These are phyloP conservation scores for Rugiboletus extremiorientalis DNA, from an alignment of 1,284 basidiomycete genomes.

Conservation along the genomic window DNA sequence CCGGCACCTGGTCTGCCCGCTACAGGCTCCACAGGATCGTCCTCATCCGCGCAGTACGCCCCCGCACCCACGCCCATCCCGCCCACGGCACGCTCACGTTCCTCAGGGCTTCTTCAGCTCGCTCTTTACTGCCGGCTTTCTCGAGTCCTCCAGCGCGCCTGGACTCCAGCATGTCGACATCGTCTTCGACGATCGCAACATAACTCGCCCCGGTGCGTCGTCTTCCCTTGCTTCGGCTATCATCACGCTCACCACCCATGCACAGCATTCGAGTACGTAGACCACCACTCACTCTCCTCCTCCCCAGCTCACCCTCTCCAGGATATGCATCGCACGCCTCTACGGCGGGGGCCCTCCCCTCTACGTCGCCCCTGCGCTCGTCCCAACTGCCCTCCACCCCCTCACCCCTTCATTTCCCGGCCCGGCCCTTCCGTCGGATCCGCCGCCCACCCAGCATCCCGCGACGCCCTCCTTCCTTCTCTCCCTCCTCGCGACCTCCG, in stretches of 20 bases:
- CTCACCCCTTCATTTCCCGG: conserved; percentile 64
- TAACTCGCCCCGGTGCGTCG: conserved; percentile 79
- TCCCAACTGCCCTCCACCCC: conserved; percentile 66
- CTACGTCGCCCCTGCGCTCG: conserved; percentile 61
- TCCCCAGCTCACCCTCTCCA: conserved; percentile 32
- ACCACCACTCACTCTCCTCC: conserved; percentile 2
- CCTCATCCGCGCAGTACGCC: conserved; percentile 74
- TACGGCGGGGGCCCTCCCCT: conserved; percentile 85
- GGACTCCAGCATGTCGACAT: conserved; percentile 58
- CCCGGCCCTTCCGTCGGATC: conserved; percentile 27
- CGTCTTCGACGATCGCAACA: conserved; percentile 82
- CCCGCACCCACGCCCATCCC: neutral
- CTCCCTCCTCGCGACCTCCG: conserved; percentile 82
- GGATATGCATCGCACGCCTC: conserved; percentile 79
- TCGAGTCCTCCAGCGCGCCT: conserved; percentile 48
- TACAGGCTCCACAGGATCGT: conserved; percentile 83
- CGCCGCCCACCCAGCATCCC: conserved; percentile 61
- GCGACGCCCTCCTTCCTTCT: conserved; percentile 82
- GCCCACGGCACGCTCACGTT: neutral
- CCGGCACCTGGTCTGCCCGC: conserved; percentile 70
- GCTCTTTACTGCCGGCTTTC: conserved; percentile 81
- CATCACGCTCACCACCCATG: conserved; percentile 9
- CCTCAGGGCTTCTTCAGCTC: conserved; percentile 80
- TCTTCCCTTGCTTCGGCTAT: conserved; percentile 7
- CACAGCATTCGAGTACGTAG: conserved; percentile 62